phyloP scores from a whole-genome alignment of 164 flowering plant genomes.

The Stephania japonica region DNA sequence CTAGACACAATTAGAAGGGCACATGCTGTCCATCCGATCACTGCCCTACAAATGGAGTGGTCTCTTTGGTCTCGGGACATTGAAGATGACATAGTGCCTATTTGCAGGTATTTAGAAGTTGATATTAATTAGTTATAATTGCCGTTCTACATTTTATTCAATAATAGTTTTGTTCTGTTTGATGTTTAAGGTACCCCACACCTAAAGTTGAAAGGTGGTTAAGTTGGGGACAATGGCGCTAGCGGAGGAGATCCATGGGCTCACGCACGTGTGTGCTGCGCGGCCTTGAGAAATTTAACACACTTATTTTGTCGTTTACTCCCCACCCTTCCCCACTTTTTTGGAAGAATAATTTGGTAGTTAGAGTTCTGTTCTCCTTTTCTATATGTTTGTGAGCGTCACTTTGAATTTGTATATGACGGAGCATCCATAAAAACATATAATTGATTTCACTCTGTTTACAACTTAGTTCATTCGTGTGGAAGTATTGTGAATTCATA shows the following conservation, averaged over 20 bases:
- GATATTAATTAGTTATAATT: not conserved
- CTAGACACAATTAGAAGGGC: slow-evolving; percentile 53
- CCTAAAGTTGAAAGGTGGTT: too few species aligned
- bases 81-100: slow-evolving; percentile 50
- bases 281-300: too few species aligned
- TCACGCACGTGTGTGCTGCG: too few species aligned
- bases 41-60: slow-evolving; percentile 58
- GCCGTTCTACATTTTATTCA: not conserved
- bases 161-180: not conserved
- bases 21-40: slow-evolving; percentile 53
- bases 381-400: too few species aligned
- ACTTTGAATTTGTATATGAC: too few species aligned
- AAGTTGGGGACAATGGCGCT: too few species aligned
- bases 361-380: too few species aligned
- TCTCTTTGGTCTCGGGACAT: slow-evolving; percentile 59
- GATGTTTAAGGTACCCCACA: not conserved
- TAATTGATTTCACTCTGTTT: too few species aligned
- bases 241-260: too few species aligned
- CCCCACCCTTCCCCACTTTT: too few species aligned
- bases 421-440: too few species aligned
- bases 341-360: not conserved
- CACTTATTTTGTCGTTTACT: not conserved
- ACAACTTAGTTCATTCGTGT: too few species aligned
- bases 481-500: not conserved
- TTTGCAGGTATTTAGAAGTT: slow-evolving; percentile 41